Evolutionary conservation across 2,329 filamentous ascomycete genomes (phyloP).

Genomic region (Escovopsis sp.): DNA sequence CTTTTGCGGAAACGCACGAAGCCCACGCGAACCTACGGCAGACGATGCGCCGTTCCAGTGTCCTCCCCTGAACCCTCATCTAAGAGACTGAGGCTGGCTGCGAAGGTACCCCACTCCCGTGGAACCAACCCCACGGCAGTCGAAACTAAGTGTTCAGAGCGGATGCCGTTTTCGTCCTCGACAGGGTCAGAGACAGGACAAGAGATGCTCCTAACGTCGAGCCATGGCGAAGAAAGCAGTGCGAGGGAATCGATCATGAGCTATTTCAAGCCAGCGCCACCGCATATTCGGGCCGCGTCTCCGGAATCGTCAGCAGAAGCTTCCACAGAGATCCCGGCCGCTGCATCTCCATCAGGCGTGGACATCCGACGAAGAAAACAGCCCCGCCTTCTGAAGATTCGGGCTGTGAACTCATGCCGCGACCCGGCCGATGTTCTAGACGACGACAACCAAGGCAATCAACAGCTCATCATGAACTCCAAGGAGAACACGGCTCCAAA

Average conservation of each 20-base stretch:
- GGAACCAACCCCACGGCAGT: too few species aligned
- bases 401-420: conserved; percentile 7
- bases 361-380: conserved; percentile 8
- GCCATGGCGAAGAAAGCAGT: neutral
- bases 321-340: conserved; percentile 3
- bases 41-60: conserved; percentile 15
- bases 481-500: neutral
- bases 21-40: conserved; percentile 26
- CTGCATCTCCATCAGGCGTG: conserved; percentile 5
- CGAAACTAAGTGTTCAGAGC: too few species aligned
- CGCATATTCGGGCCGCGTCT: conserved; percentile 1
- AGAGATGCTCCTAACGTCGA: neutral
- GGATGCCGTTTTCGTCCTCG: neutral
- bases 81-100: conserved; percentile 13
- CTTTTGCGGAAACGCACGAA: conserved; percentile 17
- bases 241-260: conserved; percentile 24
- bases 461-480: neutral
- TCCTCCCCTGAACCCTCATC: conserved; percentile 11
- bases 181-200: neutral
- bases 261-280: conserved; percentile 25
- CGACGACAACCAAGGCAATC: conserved; percentile 1
- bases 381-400: conserved; percentile 17
- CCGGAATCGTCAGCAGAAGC: conserved; percentile 1
- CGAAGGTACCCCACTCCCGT: neutral
- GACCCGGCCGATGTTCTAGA: conserved; percentile 2